Conservation (phyloP, 305 asterid genomes). For the Ruellia speciosa region DNA sequence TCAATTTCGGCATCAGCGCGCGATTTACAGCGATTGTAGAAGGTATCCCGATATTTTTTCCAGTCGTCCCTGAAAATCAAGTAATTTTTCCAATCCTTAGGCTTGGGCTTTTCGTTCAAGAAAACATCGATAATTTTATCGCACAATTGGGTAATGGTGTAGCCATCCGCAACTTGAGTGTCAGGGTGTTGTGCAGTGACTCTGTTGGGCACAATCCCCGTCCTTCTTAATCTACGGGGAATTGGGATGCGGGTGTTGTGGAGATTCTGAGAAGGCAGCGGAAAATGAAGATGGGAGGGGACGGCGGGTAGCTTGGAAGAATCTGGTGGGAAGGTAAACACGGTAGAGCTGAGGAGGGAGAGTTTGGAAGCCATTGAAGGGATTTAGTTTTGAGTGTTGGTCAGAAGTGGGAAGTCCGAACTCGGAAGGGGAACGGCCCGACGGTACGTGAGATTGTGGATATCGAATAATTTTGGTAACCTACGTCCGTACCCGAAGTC, state of each 20-base stretch:
- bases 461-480: too few species aligned
- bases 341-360: conserved; percentile 33
- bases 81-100: conserved; percentile 70
- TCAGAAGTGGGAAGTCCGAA: too few species aligned
- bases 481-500: too few species aligned
- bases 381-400: too few species aligned
- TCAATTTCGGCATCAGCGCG: conserved; percentile 59
- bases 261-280: conserved; percentile 19
- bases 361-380: conserved; percentile 26
- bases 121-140: conserved; percentile 79
- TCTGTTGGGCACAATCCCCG: conserved; percentile 31
- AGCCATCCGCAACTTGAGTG: conserved; percentile 75
- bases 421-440: too few species aligned
- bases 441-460: too few species aligned
- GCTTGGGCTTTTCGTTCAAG: conserved; percentile 73
- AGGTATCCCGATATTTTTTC: conserved; percentile 62
- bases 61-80: conserved; percentile 83
- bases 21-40: conserved; percentile 45
- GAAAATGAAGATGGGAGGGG: conserved; percentile 9
- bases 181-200: conserved; percentile 31
- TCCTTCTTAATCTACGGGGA: conserved; percentile 27
- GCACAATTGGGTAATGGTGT: conserved; percentile 69
- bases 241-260: conserved; percentile 15
- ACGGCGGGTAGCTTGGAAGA: conserved; percentile 21
- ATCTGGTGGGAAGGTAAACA: conserved; percentile 26